Evolutionary conservation across 805 yeast genomes (phyloP).

Genomic region (Kluyveromyces aestuarii): DNA sequence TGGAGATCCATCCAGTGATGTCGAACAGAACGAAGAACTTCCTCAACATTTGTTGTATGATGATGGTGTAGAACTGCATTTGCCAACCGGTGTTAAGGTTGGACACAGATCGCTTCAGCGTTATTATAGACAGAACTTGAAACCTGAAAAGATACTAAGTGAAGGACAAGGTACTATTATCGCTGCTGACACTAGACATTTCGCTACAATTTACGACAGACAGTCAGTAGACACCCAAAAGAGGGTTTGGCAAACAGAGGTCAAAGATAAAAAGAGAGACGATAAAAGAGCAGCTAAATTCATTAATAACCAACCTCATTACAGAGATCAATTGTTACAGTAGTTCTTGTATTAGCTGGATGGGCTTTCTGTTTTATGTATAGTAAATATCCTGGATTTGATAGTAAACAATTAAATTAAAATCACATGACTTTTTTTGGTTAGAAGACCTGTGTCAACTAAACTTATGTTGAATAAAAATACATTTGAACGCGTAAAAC

Average conservation of each 20-base stretch:
- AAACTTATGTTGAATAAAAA: no score
- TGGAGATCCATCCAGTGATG: conserved; percentile 27
- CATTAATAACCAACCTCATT: conserved; percentile 83
- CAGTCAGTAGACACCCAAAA: conserved; percentile 39
- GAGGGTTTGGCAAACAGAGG: conserved; percentile 63
- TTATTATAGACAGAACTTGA: conserved; percentile 66
- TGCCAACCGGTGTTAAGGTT: conserved; percentile 75
- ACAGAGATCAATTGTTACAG: conserved; percentile 67
- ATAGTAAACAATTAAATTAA: neutral
- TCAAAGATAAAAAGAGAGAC: conserved; percentile 40
- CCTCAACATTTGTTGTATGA: conserved; percentile 39
- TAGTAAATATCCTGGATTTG: neutral
- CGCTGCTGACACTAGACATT: conserved; percentile 67
- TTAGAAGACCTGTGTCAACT: neutral
- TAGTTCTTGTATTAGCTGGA: conserved; percentile 8
- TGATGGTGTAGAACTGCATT: conserved; percentile 61
- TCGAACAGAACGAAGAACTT: conserved; percentile 21
- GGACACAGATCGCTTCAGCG: conserved; percentile 82
- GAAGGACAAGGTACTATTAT: conserved; percentile 84
- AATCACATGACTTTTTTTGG: neutral
- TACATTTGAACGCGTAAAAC: neutral
- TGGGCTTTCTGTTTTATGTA: neutral
- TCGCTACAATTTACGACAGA: conserved; percentile 34
- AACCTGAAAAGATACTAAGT: conserved; percentile 45
- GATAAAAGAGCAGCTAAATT: conserved; percentile 61